phyloP scores from a whole-genome alignment of 108 stramenopile species.

The Pelagomonas calceolata region DNA sequence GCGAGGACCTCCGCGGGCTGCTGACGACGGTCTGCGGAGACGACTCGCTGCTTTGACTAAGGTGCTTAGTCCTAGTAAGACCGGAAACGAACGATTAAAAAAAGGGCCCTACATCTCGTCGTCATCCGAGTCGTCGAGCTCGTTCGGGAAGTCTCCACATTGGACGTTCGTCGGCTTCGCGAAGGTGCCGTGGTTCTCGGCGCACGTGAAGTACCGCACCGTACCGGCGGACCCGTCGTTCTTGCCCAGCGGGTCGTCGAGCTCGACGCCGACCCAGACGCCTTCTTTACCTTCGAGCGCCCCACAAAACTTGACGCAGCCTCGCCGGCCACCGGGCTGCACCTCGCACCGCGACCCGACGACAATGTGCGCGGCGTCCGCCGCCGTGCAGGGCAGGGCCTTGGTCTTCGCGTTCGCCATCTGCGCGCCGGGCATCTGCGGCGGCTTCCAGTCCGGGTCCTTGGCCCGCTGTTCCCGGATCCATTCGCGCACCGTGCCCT shows the following conservation, averaged over 20 bases:
- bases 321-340: constrained; percentile 72
- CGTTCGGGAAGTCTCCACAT: constrained; percentile 35
- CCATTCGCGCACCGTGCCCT: constrained; percentile 83
- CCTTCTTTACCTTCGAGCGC: constrained; percentile 56
- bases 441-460: constrained; percentile 49
- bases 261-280: constrained; percentile 81
- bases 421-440: background rate
- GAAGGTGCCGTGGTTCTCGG: constrained; percentile 28
- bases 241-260: constrained; percentile 78
- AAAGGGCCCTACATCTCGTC: too few species aligned
- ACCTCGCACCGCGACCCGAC: constrained; percentile 81
- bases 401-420: background rate
- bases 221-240: constrained; percentile 69
- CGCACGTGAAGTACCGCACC: constrained; percentile 24
- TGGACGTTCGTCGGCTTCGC: constrained; percentile 26
- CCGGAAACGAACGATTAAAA: too few species aligned
- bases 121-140: constrained; percentile 6
- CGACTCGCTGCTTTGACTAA: too few species aligned
- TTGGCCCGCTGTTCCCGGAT: constrained; percentile 61
- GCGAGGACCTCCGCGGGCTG: too few species aligned
- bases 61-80: too few species aligned
- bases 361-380: constrained; percentile 36
- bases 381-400: constrained; percentile 11
- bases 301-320: constrained; percentile 66
- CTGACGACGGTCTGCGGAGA: too few species aligned